Conservation (phyloP, 2,329 filamentous ascomycete species). For the Cytospora chrysosperma region DNA sequence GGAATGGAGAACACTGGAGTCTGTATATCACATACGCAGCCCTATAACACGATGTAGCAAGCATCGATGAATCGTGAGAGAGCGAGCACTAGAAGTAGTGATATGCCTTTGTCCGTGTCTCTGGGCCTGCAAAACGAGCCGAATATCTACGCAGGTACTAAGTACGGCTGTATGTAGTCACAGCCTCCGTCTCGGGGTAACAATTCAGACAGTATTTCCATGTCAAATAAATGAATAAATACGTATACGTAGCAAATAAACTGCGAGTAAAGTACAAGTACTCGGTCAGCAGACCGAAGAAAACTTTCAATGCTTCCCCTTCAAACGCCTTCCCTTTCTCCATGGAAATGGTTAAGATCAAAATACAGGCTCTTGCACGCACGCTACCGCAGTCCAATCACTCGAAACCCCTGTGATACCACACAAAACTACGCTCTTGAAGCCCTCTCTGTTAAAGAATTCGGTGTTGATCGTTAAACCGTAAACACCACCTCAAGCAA, state of each 20-base stretch:
- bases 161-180: no score
- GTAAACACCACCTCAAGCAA: no score
- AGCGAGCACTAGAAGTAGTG: no score
- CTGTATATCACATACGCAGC: background rate
- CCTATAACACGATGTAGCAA: background rate
- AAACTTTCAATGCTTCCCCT: background rate
- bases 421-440: background rate
- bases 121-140: background rate
- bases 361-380: background rate
- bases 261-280: background rate
- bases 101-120: no score
- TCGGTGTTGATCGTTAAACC: no score
- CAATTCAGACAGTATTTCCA: no score
- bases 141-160: no score
- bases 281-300: background rate
- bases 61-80: background rate
- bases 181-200: no score
- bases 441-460: no score
- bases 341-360: background rate
- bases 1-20: background rate
- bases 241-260: no score
- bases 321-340: background rate
- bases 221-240: no score
- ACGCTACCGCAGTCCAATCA: constrained; percentile 2
- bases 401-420: background rate